Evolutionary conservation across 140 eudicot genomes (phyloP), one percentile per base, ranked within the genome.

Genomic region (Anethum foeniculum): DNA sequence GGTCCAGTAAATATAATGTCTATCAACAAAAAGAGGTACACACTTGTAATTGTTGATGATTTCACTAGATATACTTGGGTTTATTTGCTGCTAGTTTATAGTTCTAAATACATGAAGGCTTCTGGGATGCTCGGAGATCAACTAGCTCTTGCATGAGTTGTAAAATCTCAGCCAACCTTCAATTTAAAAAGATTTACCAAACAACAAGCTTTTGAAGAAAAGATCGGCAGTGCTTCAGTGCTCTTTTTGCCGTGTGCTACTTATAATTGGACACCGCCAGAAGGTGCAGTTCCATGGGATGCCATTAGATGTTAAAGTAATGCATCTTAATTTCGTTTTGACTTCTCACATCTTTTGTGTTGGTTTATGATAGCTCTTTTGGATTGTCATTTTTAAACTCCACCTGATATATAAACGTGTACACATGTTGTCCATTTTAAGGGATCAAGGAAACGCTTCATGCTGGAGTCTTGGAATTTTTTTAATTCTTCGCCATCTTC

Each of bases 241-340:
- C 91, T 94, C 30, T 94, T 92, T 73, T 82, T 94, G 79, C 97
- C 98, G 7, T 94, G 98, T 87, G 88, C 86, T 46, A 76, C 74
- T 43, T 92, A 90, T 86, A 94, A 94, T 54, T 94, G 98, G 97
- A 94, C 98, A 71, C 98, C 99, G 69, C 97, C 99, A 16, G 99
- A 95, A 76, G 97, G 97, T 73, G 96, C 97, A 94, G 65, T 90
- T 92, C 84, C 97, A 87, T 79, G 97, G 99, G 84, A 92, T 92
- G 96, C 97, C 98, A 25, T 86, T 94, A 84, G 96, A 92, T 88
- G 97, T 94, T 47, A 94, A 90, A 96, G 98, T 92, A 81, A 7
- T 51, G 75, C 21, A 69, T 69, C 39, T 1, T 36, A 14, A 67
- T 67, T 67, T 67, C 25, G n/a, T 71, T 7, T 71, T 18, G 18